Evolutionary conservation across 306 rosid species (phyloP).

Genomic region (Pyrus communis): DNA sequence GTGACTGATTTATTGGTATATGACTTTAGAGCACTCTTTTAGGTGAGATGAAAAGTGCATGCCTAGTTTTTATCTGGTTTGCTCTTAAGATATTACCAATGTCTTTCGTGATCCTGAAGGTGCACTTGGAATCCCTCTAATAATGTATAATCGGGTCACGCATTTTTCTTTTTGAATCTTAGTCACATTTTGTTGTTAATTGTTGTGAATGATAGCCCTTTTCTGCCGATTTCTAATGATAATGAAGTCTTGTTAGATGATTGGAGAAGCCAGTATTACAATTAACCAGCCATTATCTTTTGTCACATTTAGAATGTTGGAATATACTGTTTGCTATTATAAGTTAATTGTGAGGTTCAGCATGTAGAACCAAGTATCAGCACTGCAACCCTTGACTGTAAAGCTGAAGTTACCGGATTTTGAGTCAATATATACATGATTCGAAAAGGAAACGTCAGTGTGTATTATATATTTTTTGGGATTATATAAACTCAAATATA

Average conservation of each 20-base stretch:
- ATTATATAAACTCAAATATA: not conserved
- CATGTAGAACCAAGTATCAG: not conserved
- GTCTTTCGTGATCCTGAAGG: not conserved
- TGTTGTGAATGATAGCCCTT: not conserved
- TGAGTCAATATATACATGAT: not conserved
- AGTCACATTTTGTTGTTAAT: not conserved
- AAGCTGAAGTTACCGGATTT: not conserved
- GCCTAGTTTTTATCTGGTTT: not conserved
- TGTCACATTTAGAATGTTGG: not conserved
- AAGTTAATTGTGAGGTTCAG: not conserved
- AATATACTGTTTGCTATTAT: not conserved
- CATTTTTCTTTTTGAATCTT: not conserved
- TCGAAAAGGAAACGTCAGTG: too few relatives aligned
- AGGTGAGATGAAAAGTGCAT: not conserved
- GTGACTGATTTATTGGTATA: not conserved
- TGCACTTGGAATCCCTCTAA: not conserved
- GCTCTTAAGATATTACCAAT: not conserved
- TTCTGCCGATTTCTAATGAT: not conserved
- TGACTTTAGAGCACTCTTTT: not conserved
- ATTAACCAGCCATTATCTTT: not conserved
- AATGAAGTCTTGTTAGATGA: not conserved
- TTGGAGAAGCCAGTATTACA: not conserved
- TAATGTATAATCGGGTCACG: not conserved
- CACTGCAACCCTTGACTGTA: not conserved
- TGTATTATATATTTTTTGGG: not conserved